Evolutionary conservation across 2,329 filamentous ascomycete genomes (phyloP).

Genomic region (Aspergillus intermedius): DNA sequence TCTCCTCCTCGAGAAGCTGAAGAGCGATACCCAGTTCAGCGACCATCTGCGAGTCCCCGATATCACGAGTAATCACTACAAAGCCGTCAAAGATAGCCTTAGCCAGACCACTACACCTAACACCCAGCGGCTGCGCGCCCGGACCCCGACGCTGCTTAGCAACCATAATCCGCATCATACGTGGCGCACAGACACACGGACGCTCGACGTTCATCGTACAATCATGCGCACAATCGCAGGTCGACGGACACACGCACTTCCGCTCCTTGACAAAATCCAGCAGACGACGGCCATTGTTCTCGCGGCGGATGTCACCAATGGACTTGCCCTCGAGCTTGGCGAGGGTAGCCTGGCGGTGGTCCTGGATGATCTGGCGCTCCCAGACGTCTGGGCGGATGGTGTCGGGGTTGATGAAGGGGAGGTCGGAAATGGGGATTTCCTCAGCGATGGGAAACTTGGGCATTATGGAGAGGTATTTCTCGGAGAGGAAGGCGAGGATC

Average conservation of each 20-base stretch:
- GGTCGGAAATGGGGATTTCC: slow-evolving; percentile 11
- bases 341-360: slow-evolving; percentile 27
- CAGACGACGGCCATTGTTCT: slow-evolving; percentile 16
- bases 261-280: slow-evolving; percentile 22
- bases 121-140: slow-evolving; percentile 11
- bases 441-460: slow-evolving; percentile 10
- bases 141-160: slow-evolving; percentile 13
- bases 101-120: slow-evolving; percentile 22
- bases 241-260: slow-evolving; percentile 31
- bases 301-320: slow-evolving; percentile 29
- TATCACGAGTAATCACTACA: slow-evolving; percentile 16
- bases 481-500: slow-evolving; percentile 25
- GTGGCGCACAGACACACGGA: slow-evolving; percentile 31
- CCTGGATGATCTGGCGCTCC: slow-evolving; percentile 21
- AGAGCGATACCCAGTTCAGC: slow-evolving; percentile 19
- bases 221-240: slow-evolving; percentile 26
- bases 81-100: slow-evolving; percentile 27
- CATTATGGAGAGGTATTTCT: slow-evolving; percentile 29
- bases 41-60: slow-evolving; percentile 14
- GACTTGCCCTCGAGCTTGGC: slow-evolving; percentile 29
- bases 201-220: slow-evolving; percentile 27
- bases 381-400: slow-evolving; percentile 11
- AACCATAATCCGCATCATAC: slow-evolving; percentile 27
- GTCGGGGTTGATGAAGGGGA: slow-evolving; percentile 21
- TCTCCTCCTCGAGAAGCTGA: slow-evolving; percentile 22